Base-by-base conservation (phyloP, 225 moss, liverwort and hornwort species). In the Physcomitrium patens region DNA sequence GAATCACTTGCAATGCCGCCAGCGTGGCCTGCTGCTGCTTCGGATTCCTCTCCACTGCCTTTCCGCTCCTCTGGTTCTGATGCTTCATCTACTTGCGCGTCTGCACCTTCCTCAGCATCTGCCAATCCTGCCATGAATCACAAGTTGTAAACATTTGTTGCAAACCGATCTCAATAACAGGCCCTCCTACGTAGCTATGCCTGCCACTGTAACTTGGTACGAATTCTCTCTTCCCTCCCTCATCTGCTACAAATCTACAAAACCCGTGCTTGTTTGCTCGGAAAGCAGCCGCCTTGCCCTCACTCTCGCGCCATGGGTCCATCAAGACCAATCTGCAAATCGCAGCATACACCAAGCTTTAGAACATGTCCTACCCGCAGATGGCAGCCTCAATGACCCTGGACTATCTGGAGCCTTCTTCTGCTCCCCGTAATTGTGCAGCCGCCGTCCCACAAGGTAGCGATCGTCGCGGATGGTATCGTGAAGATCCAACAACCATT, bases 381-480 rank as follows among this genome's bases (percentile, higher is more conserved):
- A 60, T 53, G 69, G 73, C 62, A 86, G 67, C 13, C 69, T 78
- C 60, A 78, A 69, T 19, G 78, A 65, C 63, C 51, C 81, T 63
- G 67, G 63, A 63, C 59, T 71, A 37, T 64, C 74, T 18, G 77
- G 76, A 64, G 70, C 71, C 83, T 82, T 89, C 75, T 84, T 95
- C 67, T 83, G 89, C 71, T 99, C 95, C 28, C 86, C 93, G 80
- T 88, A 99, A 69, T 99, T 99, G 69, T 95, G 99, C 22, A 99
- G 81, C 60, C 95, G 86, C 54, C 95, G 90, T 64, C 99, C 99
- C 69, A 99, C 93, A 57, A 99, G 79, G 74, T 99, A 95, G 20
- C 99, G 90, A 82, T 99, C 99, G 69, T 99, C 99, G 54, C 99
- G 90, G 64, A 99, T 99, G 22, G 95, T 91, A 80, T 99, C 95